Base-by-base conservation (phyloP, 768 basidiomycete genomes). In the Mycena rosella region DNA sequence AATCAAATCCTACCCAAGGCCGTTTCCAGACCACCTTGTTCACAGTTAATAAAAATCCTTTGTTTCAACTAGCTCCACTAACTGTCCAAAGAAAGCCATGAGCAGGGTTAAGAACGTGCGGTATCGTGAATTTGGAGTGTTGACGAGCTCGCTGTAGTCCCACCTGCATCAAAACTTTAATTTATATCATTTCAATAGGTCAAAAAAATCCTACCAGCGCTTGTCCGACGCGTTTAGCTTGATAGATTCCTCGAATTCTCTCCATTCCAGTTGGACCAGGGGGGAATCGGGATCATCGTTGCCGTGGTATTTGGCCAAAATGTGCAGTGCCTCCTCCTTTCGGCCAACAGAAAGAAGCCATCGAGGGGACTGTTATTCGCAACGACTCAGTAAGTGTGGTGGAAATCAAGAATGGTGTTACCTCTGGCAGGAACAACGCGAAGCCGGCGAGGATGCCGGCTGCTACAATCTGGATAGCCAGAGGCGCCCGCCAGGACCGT, bases 401-500 rank as follows among this genome's bases (percentile, higher is more conserved):
- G 45, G n/a, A 15, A 47, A 47, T 24, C 5, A 22, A 18, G 17
- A 40, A 4, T 24, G 22, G 38, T 40, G 5, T 15, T 42, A 63
- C 63, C 57, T 71, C 70, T 9, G 77, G 77, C 32, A 82, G 69
- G 48, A 82, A 74, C 53, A 67, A 78, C 20, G 80, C 79, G 61
- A 73, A 72, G 51, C 71, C 44, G 51, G 69, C 65, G 45, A 82
- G 74, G 27, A 80, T 72, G 4, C 77, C 78, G 17, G 87, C 82
- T 15, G 86, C 86, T 3, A 80, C 83, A 34, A 84, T 82, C 68
- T 87, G 87, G 57, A 87, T 83, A 55, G 84, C 84, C 36, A 89
- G 78, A 29, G 88, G 88, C 40, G 83, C 78, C 59, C 87, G 80
- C 84, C 85, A 89, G 1, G 83, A 83, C 22, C 75, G 69, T 1